Percentiles rank a stretch among this genome's conserved stretches.
Evolutionary conservation across 306 rosid species (phyloP).

Genomic region (Mimosa bimucronata): DNA sequence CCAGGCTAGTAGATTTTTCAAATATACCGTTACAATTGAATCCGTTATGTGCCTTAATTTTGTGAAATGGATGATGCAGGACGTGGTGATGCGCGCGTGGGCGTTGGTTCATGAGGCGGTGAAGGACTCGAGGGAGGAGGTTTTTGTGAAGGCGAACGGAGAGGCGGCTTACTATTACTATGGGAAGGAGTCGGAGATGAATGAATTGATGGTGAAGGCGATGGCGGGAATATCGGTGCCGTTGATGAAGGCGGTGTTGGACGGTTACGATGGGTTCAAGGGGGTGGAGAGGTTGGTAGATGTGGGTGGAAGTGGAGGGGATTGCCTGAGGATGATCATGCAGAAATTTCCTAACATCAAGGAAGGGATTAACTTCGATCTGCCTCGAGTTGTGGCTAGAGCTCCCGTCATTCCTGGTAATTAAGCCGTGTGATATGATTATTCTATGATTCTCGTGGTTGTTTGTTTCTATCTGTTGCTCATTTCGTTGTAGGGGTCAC

Average conservation of each 20-base stretch:
- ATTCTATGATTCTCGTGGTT: too few species aligned
- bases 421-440: neutral
- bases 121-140: slow-evolving; percentile 70
- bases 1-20: slow-evolving; percentile 55
- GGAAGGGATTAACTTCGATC: slow-evolving; percentile 79
- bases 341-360: slow-evolving; percentile 52
- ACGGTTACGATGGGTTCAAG: slow-evolving; percentile 65
- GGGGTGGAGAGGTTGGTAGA: slow-evolving; percentile 72
- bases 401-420: slow-evolving; percentile 72
- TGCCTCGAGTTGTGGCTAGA: slow-evolving; percentile 81
- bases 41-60: neutral
- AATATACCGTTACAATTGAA: neutral
- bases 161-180: slow-evolving; percentile 75
- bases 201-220: slow-evolving; percentile 73
- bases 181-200: slow-evolving; percentile 75
- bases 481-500: slow-evolving; percentile 53
- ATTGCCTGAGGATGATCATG: slow-evolving; percentile 84
- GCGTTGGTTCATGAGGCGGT: slow-evolving; percentile 89
- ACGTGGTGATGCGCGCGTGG: slow-evolving; percentile 82
- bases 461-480: neutral
- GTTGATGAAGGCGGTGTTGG: slow-evolving; percentile 71
- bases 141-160: slow-evolving; percentile 76
- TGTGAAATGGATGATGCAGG: slow-evolving; percentile 44
- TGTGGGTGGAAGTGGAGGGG: slow-evolving; percentile 93
- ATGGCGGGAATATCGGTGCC: slow-evolving; percentile 93